These are phyloP conservation scores for Huntiella bhutanensis DNA, from an alignment of 2,329 filamentous ascomycete genomes.

Conservation along the genomic window DNA sequence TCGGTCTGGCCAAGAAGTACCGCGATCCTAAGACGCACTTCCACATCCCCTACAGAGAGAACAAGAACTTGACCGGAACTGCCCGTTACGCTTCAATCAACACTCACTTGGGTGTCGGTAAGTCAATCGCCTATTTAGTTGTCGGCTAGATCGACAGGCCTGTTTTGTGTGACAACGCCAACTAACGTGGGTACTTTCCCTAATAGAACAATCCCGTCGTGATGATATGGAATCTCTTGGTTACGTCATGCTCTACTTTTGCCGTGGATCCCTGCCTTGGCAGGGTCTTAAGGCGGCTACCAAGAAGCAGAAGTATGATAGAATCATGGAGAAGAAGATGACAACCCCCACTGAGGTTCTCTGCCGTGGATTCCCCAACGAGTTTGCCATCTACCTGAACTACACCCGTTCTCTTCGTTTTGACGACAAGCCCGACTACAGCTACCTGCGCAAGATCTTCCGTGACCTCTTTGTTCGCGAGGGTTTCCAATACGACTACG, in stretches of 20 bases:
- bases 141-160: not conserved
- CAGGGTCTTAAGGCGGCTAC: conserved; percentile 96
- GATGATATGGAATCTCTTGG: conserved; percentile 99
- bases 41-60: conserved; percentile 98
- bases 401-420: conserved; percentile 97
- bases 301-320: conserved; percentile 99
- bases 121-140: conserved; percentile 17
- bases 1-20: conserved; percentile 98
- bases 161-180: not conserved
- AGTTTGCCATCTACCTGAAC: conserved; percentile 99
- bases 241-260: conserved; percentile 99
- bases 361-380: conserved; percentile 96
- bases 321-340: conserved; percentile 99
- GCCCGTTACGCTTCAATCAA: conserved; percentile 98
- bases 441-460: conserved; percentile 99
- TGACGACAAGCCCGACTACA: conserved; percentile 99
- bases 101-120: conserved; percentile 87
- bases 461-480: conserved; percentile 96
- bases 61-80: conserved; percentile 99
- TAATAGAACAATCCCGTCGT: conserved; percentile 76
- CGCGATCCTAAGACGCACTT: conserved; percentile 99
- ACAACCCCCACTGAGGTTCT: conserved; percentile 96
- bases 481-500: conserved; percentile 99
- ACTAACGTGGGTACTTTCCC: not conserved
- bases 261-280: conserved; percentile 95